Conservation (phyloP, 1,284 basidiomycete genomes). For the Malassezia equina region DNA sequence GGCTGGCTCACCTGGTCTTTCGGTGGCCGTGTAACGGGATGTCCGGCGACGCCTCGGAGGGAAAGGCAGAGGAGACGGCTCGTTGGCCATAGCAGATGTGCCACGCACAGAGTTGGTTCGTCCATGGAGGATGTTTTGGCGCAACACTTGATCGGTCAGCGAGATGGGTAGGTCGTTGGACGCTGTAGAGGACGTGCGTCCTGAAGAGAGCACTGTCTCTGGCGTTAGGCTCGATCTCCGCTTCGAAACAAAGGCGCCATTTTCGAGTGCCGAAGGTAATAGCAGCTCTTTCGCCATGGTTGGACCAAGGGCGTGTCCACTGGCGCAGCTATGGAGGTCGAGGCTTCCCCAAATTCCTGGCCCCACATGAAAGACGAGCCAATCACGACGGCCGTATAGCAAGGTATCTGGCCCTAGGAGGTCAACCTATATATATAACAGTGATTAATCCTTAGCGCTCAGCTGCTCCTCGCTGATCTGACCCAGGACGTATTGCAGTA, state of each 20-base stretch:
- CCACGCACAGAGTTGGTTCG: background rate
- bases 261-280: background rate
- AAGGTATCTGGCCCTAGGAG: background rate
- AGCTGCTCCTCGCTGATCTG: slow-evolving; percentile 10
- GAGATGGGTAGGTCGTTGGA: background rate
- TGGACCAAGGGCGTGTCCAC: background rate
- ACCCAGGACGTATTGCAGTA: slow-evolving; percentile 34
- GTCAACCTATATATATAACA: background rate
- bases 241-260: background rate
- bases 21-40: background rate
- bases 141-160: background rate
- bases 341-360: background rate
- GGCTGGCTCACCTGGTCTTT: background rate
- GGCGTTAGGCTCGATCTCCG: background rate
- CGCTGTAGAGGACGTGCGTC: background rate
- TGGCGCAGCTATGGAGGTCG: background rate
- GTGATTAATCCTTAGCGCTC: background rate
- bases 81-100: background rate
- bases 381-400: background rate
- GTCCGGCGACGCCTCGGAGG: no score
- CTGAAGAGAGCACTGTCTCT: background rate
- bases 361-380: background rate
- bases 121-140: background rate
- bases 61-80: no score
- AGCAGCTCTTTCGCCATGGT: background rate